These are phyloP conservation scores for Vanrija humicola DNA, from an alignment of 1,284 basidiomycete genomes.

Conservation along the genomic window DNA sequence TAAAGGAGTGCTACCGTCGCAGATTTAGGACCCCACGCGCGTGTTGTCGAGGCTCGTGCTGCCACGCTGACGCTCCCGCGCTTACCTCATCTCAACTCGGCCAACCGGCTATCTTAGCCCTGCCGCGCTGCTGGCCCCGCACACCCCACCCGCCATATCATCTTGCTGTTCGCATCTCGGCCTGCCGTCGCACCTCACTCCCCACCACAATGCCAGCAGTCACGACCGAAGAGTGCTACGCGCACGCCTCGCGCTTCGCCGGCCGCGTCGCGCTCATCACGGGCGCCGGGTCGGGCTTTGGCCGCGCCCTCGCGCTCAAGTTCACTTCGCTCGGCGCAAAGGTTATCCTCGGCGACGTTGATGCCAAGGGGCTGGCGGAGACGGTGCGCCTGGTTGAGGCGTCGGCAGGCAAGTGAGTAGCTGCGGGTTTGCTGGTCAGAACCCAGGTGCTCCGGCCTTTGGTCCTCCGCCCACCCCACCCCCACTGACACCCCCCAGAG, in stretches of 20 bases:
- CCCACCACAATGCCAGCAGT: constrained; percentile 10
- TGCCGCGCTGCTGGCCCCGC: too few species aligned
- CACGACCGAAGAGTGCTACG: constrained; percentile 10
- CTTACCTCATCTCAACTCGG: too few species aligned
- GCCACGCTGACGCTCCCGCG: too few species aligned
- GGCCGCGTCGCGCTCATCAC: constrained; percentile 16
- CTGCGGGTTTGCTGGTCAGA: too few species aligned
- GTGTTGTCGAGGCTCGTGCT: too few species aligned
- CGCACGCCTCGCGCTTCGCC: constrained; percentile 38
- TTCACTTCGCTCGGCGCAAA: constrained; percentile 13
- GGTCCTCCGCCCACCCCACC: too few species aligned
- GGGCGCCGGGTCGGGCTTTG: constrained; percentile 14
- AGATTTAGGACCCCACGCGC: too few species aligned
- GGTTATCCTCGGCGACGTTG: constrained; percentile 18
- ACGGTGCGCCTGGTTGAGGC: constrained; percentile 26
- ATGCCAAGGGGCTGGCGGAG: constrained; percentile 7
- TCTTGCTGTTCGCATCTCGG: not conserved
- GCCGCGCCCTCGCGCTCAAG: constrained; percentile 13
- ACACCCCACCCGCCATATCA: too few species aligned
- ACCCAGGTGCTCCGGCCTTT: too few species aligned
- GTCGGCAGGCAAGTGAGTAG: constrained; percentile 1
- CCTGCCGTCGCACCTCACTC: not conserved
- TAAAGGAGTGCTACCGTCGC: too few species aligned
- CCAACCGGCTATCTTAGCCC: too few species aligned
- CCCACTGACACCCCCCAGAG: not conserved